A percentile compares a stretch with the other conserved stretches of the same genome.
Conservation (phyloP, 345 rosid species). For the Physaria fendleri region DNA sequence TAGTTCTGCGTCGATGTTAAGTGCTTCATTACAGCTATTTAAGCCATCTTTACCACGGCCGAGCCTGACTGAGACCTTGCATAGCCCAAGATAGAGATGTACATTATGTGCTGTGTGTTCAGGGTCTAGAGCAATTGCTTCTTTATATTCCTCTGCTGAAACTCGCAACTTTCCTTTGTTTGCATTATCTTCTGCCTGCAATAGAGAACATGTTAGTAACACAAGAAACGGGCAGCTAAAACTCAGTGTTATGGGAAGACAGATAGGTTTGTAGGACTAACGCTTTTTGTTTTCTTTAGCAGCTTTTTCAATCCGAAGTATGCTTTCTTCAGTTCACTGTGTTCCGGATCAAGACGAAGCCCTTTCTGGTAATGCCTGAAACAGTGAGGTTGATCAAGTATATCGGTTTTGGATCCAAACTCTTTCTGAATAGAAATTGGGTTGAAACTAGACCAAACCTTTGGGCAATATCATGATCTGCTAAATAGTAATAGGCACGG, state of each 20-base stretch:
- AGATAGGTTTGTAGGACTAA: slow-evolving; percentile 31
- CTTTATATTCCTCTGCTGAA: slow-evolving; percentile 86
- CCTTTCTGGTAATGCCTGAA: slow-evolving; percentile 95
- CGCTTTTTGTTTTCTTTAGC: slow-evolving; percentile 92
- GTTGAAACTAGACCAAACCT: slow-evolving; percentile 41
- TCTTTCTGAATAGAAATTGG: neutral
- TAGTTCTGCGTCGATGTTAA: slow-evolving; percentile 72
- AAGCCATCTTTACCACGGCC: slow-evolving; percentile 94
- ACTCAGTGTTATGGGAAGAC: neutral
- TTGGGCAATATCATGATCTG: slow-evolving; percentile 95
- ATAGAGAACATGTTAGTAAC: neutral
- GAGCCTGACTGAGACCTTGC: slow-evolving; percentile 85
- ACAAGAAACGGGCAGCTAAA: neutral
- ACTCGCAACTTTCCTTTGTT: slow-evolving; percentile 83
- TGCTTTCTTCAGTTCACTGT: slow-evolving; percentile 84
- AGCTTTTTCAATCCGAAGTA: slow-evolving; percentile 91
- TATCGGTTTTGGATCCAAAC: neutral
- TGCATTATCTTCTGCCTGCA: slow-evolving; percentile 90
- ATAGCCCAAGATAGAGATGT: slow-evolving; percentile 88
- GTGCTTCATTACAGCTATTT: slow-evolving; percentile 75
- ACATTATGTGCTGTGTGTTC: slow-evolving; percentile 78
- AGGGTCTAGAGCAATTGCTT: slow-evolving; percentile 82
- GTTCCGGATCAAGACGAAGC: slow-evolving; percentile 97
- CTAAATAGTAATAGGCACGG: slow-evolving; percentile 94
- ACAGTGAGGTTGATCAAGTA: slow-evolving; percentile 19